Percentiles rank a stretch among this genome's conserved stretches.
Conservation (phyloP, 257 asterid genomes). For the Mentha longifolia region DNA sequence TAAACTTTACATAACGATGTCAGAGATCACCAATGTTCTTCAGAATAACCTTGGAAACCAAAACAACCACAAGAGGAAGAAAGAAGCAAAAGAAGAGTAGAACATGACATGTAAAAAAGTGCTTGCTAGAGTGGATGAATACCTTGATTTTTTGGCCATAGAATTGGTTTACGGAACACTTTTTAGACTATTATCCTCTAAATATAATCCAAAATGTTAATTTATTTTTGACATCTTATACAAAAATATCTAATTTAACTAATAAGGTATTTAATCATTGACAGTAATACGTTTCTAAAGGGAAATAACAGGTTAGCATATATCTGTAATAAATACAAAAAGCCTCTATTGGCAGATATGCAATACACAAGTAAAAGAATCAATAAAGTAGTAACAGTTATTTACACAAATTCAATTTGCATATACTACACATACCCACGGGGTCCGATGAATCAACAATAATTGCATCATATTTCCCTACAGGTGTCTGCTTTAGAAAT, state of each 20-base stretch:
- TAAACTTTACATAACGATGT: neutral
- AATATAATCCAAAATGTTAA: neutral
- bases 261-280: neutral
- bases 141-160: neutral
- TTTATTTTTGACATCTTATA: neutral
- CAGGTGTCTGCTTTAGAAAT: constrained; percentile 66
- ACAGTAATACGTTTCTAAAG: neutral
- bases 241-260: neutral
- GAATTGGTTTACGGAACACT: neutral
- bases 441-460: constrained; percentile 99
- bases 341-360: neutral
- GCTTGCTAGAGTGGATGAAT: neutral
- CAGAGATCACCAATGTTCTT: neutral
- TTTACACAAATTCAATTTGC: neutral
- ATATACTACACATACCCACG: constrained; percentile 65
- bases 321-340: too few relatives aligned
- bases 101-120: neutral
- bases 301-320: neutral
- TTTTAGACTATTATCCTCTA: neutral
- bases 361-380: neutral
- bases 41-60: neutral
- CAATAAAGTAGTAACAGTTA: neutral
- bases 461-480: constrained; percentile 84
- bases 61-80: neutral
- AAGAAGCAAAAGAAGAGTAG: neutral